Evolutionary conservation across 768 basidiomycete species (phyloP), one percentile per base, ranked within the genome.

Genomic region (Rhizopogon vesiculosus): DNA sequence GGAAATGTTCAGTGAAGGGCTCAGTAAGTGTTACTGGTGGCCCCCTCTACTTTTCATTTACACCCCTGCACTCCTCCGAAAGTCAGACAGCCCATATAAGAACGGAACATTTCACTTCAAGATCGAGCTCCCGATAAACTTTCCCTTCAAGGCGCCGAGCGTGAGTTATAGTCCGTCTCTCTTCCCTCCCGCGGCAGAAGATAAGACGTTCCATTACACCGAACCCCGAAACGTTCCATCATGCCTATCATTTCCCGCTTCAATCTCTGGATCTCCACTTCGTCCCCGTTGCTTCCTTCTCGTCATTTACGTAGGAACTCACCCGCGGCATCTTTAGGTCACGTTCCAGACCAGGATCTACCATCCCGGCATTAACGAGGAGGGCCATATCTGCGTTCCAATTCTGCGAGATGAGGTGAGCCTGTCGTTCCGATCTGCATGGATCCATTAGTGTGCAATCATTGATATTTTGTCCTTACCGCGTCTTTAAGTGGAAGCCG

Each of bases 341-440:
- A 83, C 81, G 39, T 93, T 93, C 70, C 83, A 76, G 41, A 93
- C 91, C 54, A 92, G 85, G 78, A 87, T 93, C 45, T 93, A 93
- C 66, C 91, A 93, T 69, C 91, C 91, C 28, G 91, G 92, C 39
- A 89, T 93, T 68, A 91, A 93, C 59, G 91, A 93, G 55, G 90
- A 93, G 66, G 91, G 91, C 35, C 77, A 81, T 22, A 93, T 93
- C 55, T 93, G 91, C 66, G 83, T 93, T 33, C 87, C 91, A 35
- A 79, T 93, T 45, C 78, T 93, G 51, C 82, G 88, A 62, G 91
- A 93, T 68, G 89, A 92, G 74, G 91, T 88, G 59, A 51, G 86
- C 45, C 60, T 43, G 45, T 13, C 38, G 44, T 55, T 25, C 15
- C 53, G 58, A 45, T 35, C 16, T 7, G 2, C 31, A 16, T 16